Conservation (phyloP, 129 eudicot genomes). For the Gnaphalium uliginosum region DNA sequence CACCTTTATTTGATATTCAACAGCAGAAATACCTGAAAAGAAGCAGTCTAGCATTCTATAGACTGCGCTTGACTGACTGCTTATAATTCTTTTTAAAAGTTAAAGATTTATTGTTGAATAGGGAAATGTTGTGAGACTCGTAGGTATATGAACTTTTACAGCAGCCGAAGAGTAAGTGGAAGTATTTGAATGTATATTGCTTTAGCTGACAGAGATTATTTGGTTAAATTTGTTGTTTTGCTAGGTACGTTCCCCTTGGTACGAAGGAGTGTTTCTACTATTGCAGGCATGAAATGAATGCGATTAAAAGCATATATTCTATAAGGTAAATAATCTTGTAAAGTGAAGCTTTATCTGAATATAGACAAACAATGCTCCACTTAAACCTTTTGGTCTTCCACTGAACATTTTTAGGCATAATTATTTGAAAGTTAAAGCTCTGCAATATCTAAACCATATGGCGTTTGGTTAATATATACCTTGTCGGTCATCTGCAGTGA, state of each 20-base stretch:
- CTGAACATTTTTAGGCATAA: conserved; percentile 35
- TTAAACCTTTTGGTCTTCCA: conserved; percentile 40
- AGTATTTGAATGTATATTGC: conserved; percentile 3
- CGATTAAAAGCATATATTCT: conserved; percentile 28
- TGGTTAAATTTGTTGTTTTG: conserved; percentile 40
- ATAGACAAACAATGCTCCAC: conserved; percentile 42
- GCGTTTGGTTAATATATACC: conserved; percentile 15
- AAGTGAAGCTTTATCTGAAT: conserved; percentile 31
- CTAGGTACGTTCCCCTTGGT: conserved; percentile 29
- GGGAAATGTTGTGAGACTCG: neutral
- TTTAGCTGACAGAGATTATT: conserved; percentile 31
- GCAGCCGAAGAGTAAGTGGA: conserved; percentile 27
- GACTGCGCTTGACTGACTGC: neutral
- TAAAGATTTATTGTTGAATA: neutral
- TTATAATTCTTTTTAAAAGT: neutral
- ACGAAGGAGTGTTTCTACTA: conserved; percentile 29
- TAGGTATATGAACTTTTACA: neutral
- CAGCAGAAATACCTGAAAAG: neutral
- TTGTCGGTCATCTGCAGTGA: conserved; percentile 27
- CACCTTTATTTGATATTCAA: conserved; percentile 1
- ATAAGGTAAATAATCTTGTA: conserved; percentile 33
- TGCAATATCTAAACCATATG: conserved; percentile 27
- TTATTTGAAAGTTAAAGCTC: conserved; percentile 29
- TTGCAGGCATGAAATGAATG: conserved; percentile 19
- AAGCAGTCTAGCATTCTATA: conserved; percentile 15